Base-by-base conservation (phyloP, 305 asterid genomes). In the Striga hermonthica region DNA sequence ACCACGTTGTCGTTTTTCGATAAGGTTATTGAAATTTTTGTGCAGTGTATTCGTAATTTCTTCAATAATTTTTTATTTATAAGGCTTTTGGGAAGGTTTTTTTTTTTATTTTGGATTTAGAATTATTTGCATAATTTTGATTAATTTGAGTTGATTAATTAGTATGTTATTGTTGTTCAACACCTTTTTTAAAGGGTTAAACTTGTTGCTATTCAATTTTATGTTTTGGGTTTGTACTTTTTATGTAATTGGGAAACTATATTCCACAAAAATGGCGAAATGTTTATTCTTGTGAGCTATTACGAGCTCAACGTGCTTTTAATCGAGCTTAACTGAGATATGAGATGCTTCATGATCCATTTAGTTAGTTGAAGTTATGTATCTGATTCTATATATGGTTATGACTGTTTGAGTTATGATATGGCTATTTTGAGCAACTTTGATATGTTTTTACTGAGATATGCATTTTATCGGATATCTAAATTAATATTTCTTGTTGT, bases 1-100 rank as follows among this genome's bases (percentile, higher is more conserved):
- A 53, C 86, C 35, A 43, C 83, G 57, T 85, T 87, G 75, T 79
- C 87, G 72, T 52, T 83, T 57, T 83, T 89, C 15, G 91, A 95
- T 87, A 81, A 69, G 5, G 41, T 71, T 72, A 2, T 37, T 10
- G 34, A 7, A 15, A 47, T 31, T 43, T n/a, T 13, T 50, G 36
- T 45, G 56, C 37, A 1, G 3, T 64, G 39, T 5, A 7, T 4
- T 38, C 53, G 4, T 49, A 40, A 53, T 22, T 64, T 34, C 43
- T 13, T 53, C 14, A 57, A 10, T 28, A 8, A 40, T 57, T 59
- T 14, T 28, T 4, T 10, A 16, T 56, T 10, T 35, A 9, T 65
- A 9, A 31, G 69, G 53, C 56, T 61, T 22, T 15, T n/a, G n/a
- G 4, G 35, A 53, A 49, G 54, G 31, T n/a, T n/a, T n/a, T n/a